Conservation (phyloP, 2,329 filamentous ascomycete species). For the Trichoderma atrobrunneum region DNA sequence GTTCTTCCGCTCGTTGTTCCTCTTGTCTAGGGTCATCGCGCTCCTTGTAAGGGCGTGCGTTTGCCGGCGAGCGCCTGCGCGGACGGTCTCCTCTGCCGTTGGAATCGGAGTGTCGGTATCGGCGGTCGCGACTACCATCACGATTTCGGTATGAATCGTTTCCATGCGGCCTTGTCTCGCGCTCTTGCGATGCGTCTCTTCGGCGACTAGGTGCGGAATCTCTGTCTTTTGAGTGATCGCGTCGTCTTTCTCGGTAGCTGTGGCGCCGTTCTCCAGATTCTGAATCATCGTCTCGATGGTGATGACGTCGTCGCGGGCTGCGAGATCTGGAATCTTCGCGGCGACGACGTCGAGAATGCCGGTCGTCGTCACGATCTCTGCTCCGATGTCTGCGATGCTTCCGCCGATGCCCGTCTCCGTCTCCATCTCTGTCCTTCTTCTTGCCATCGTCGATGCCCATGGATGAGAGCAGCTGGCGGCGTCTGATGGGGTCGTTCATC, state of each 20-base stretch:
- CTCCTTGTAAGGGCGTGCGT: not conserved
- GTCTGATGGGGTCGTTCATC: slow-evolving; percentile 72
- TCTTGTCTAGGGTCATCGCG: slow-evolving; percentile 22
- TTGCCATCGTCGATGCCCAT: slow-evolving; percentile 56
- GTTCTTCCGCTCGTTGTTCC: slow-evolving; percentile 48
- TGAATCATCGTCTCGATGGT: slow-evolving; percentile 26
- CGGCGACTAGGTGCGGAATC: slow-evolving; percentile 25
- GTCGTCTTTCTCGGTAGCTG: not conserved
- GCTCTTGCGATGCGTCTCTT: slow-evolving; percentile 24
- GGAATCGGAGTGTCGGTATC: slow-evolving; percentile 26
- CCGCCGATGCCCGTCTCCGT: slow-evolving; percentile 37
- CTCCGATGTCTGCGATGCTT: slow-evolving; percentile 46
- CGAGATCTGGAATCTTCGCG: slow-evolving; percentile 47
- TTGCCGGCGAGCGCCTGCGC: slow-evolving; percentile 25
- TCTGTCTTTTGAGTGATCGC: slow-evolving; percentile 9
- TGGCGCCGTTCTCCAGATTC: slow-evolving; percentile 31
- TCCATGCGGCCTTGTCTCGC: slow-evolving; percentile 20
- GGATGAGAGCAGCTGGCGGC: slow-evolving; percentile 63
- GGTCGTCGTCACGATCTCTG: slow-evolving; percentile 34
- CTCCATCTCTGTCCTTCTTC: slow-evolving; percentile 30
- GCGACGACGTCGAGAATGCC: slow-evolving; percentile 36
- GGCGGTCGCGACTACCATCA: slow-evolving; percentile 29
- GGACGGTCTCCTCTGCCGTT: slow-evolving; percentile 30
- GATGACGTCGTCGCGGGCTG: slow-evolving; percentile 38
- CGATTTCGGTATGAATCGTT: slow-evolving; percentile 23